These are phyloP conservation scores for Auriscalpium vulgare DNA, from an alignment of 768 basidiomycete genomes.

Conservation along the genomic window DNA sequence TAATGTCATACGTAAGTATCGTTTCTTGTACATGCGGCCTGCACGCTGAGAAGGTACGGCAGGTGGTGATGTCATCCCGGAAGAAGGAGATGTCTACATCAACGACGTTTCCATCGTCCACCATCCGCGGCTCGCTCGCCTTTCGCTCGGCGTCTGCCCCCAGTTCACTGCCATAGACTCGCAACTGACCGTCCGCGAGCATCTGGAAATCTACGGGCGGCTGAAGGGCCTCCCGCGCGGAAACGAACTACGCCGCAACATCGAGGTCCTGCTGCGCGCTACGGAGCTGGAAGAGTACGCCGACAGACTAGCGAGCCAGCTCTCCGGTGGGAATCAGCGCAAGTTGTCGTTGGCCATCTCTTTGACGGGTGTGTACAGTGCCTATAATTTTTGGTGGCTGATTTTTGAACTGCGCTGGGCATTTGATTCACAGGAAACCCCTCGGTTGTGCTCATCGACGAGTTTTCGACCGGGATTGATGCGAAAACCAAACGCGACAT, in stretches of 20 bases:
- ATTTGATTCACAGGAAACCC: conserved; percentile 48
- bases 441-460: conserved; percentile 71
- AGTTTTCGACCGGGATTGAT: conserved; percentile 79
- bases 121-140: conserved; percentile 55
- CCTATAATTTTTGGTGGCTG: neutral
- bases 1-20: conserved; percentile 62
- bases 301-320: conserved; percentile 61
- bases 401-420: neutral
- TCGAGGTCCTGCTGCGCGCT: conserved; percentile 49
- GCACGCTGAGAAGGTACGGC: neutral
- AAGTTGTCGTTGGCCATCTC: conserved; percentile 73
- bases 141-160: conserved; percentile 73
- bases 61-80: conserved; percentile 66
- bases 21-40: neutral
- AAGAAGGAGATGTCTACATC: conserved; percentile 62
- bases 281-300: conserved; percentile 55
- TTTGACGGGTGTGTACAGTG: conserved; percentile 42
- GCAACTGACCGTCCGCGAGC: conserved; percentile 72
- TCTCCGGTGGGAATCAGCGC: conserved; percentile 76
- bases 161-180: conserved; percentile 80
- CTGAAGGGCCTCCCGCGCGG: conserved; percentile 58
- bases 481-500: conserved; percentile 80
- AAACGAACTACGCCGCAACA: conserved; percentile 40
- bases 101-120: conserved; percentile 56
- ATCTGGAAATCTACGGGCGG: conserved; percentile 62